Base-by-base conservation (phyloP, 371 early-diverging fungal species). In the Syncephalastrum monosporum region DNA sequence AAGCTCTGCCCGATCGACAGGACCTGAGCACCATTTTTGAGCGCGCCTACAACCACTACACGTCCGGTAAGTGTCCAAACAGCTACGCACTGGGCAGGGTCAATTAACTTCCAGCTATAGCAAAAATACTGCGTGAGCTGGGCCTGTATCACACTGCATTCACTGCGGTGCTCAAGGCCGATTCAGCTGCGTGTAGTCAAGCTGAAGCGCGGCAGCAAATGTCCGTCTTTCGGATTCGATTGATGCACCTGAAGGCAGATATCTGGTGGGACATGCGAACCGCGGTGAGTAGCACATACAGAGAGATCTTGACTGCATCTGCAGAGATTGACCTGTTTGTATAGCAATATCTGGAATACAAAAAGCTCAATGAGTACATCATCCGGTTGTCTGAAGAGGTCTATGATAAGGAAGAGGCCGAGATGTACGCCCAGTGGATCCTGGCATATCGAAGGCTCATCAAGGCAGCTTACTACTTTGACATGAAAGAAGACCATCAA, bases 251-350 rank as follows among this genome's bases (percentile, higher is more conserved):
- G 6, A 56, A 63, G 38, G 62, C 63, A 19, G 43, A 59, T 16
- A 29, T 55, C 3, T 55, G 48, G n/a, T 67, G 68, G 68, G 46
- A 50, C 19, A 29, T 60, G 14, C 60, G 57, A 15, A 60, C 63
- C 42, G 42, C 33, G 5, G 65, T 60, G 45, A 57, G 59, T 53
- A 19, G 41, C 12, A 7, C 15, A 21, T 43, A 64, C 60, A 7
- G 21, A 7, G 42, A 56, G 4, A 50, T 57, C 23, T 0, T 4
- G 3, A 33, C 2, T 33, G 10, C 38, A 33, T 8, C 12, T 10
- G 38, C 38, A 33, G 38, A 33, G 8, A 21, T 33, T 5, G 7
- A 33, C 38, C 38, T 33, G 38, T 33, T 33, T 33, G 38, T 8
- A 12, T 10, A 33, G 38, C 38, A 33, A 33, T 33, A 33, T 10